Conservation (phyloP, 768 basidiomycete species). For the Podaxis sp. region DNA sequence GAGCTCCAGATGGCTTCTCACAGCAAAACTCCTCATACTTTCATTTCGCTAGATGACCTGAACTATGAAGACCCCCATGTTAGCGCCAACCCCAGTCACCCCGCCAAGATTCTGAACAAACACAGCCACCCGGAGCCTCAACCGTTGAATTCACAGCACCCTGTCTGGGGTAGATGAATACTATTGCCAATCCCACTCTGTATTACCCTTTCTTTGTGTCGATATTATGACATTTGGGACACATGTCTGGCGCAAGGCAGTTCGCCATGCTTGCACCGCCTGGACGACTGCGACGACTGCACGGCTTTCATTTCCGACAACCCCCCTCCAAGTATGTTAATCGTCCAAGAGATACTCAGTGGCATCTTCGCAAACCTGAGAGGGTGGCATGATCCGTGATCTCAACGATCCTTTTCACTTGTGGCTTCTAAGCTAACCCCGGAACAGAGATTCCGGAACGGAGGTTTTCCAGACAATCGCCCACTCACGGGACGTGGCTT, state of each 20-base stretch:
- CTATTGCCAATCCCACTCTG: background rate
- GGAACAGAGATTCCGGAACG: background rate
- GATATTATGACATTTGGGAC: background rate
- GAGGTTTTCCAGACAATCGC: background rate
- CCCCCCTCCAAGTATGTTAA: background rate
- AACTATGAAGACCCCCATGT: too few relatives aligned
- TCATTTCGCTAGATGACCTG: background rate
- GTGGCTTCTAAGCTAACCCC: background rate
- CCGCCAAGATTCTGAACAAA: background rate
- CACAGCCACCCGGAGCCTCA: background rate
- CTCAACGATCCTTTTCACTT: background rate
- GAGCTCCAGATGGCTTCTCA: background rate
- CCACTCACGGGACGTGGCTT: background rate
- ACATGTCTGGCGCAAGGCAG: conserved; percentile 5
- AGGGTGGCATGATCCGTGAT: background rate
- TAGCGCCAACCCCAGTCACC: background rate
- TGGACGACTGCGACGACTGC: conserved; percentile 5
- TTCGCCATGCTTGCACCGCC: conserved; percentile 8
- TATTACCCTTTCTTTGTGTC: background rate
- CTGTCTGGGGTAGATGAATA: background rate
- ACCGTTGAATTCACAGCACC: background rate
- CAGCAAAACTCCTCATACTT: background rate
- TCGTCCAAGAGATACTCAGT: background rate
- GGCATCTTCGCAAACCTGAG: background rate
- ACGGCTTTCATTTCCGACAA: conserved; percentile 10